Percentiles rank a stretch among this genome's conserved stretches.
phyloP scores from a whole-genome alignment of 176 grass and related monocot species.

The Canna indica region DNA sequence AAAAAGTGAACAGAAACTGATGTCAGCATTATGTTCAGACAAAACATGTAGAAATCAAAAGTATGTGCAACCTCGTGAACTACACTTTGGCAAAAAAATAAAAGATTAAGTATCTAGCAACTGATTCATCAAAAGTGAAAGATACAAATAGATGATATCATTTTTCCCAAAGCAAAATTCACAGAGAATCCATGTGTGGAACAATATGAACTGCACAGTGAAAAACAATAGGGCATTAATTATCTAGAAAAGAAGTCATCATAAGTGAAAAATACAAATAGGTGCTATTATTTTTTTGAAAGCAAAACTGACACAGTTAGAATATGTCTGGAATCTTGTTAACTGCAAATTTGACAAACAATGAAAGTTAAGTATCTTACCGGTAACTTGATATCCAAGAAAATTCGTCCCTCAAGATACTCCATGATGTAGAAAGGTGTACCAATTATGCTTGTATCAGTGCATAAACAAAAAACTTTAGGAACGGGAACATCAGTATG shows the following conservation, averaged over 20 bases:
- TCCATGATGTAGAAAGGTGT: slow-evolving; percentile 96
- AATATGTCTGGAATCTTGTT: background rate
- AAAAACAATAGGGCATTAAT: background rate
- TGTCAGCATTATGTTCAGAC: too few species aligned
- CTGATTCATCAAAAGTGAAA: background rate
- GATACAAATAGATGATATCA: background rate
- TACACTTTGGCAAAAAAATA: background rate
- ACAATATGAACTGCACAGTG: background rate
- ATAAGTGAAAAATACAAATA: background rate
- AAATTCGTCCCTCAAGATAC: slow-evolving; percentile 74
- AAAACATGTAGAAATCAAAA: too few species aligned
- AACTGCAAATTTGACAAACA: background rate
- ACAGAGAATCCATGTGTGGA: background rate
- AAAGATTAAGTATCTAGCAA: too few species aligned
- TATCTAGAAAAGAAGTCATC: background rate
- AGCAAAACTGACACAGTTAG: background rate
- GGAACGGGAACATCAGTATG: slow-evolving; percentile 80
- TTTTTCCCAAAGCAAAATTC: background rate
- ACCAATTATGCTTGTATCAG: slow-evolving; percentile 67
- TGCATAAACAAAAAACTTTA: slow-evolving; percentile 80
- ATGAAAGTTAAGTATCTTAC: slow-evolving; percentile 25
- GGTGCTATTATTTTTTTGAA: background rate
- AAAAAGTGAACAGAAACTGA: too few species aligned
- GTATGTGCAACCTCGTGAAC: too few species aligned
- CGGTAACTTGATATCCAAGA: slow-evolving; percentile 40